Evolutionary conservation across 352 stramenopile species (phyloP).

Genomic region (Pythium dissotocum): DNA sequence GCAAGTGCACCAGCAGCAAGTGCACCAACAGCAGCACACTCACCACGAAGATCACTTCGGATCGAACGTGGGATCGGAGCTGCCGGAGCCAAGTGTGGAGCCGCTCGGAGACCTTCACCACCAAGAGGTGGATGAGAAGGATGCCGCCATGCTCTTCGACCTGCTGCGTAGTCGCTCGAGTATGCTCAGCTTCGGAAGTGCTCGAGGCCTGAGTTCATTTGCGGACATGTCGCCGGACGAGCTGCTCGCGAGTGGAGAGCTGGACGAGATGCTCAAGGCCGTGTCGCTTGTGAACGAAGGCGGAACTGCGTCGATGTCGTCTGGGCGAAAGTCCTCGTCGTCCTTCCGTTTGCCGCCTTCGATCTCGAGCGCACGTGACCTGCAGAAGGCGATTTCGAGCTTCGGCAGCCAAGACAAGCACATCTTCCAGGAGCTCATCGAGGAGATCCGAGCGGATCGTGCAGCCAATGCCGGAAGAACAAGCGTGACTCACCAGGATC

Average conservation of each 20-base stretch:
- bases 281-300: constrained; percentile 63
- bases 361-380: constrained; percentile 54
- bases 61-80: constrained; percentile 23
- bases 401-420: constrained; percentile 66
- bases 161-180: constrained; percentile 66
- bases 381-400: constrained; percentile 56
- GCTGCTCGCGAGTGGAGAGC: constrained; percentile 70
- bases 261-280: constrained; percentile 77
- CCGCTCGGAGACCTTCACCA: constrained; percentile 57
- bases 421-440: constrained; percentile 68
- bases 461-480: constrained; percentile 8
- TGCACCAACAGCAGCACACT: constrained; percentile 3
- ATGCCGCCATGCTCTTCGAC: constrained; percentile 70
- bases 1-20: constrained; percentile 3
- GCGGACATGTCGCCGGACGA: constrained; percentile 79
- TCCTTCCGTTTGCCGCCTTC: constrained; percentile 55
- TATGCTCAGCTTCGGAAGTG: constrained; percentile 65
- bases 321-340: constrained; percentile 29
- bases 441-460: constrained; percentile 33
- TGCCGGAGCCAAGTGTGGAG: constrained; percentile 66
- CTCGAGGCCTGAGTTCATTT: constrained; percentile 53
- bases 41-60: neutral
- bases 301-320: constrained; percentile 23
- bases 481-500: constrained; percentile 12
- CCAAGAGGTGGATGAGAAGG: constrained; percentile 58